These are phyloP conservation scores for Annulohypoxylon moriforme DNA, from an alignment of 495 filamentous ascomycete genomes.

Conservation along the genomic window DNA sequence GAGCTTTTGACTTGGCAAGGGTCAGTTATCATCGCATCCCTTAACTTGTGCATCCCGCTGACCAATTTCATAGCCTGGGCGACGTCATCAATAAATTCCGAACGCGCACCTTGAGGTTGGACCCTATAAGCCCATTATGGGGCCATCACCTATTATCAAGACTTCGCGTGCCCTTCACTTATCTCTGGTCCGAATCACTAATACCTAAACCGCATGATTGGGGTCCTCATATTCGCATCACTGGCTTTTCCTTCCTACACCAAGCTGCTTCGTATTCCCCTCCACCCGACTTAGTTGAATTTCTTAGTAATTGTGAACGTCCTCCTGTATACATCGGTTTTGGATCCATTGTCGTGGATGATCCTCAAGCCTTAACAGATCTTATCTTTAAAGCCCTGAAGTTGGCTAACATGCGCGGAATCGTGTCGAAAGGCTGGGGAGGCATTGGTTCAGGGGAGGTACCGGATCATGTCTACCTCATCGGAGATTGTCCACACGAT, in stretches of 20 bases:
- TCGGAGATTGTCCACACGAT: conserved; percentile 64
- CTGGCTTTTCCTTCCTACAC: conserved; percentile 70
- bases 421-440: conserved; percentile 74
- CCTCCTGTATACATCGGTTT: conserved; percentile 75
- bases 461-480: conserved; percentile 62
- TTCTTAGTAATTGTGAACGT: conserved; percentile 62
- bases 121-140: conserved; percentile 69
- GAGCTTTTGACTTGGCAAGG: conserved; percentile 78
- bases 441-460: conserved; percentile 59
- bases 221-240: conserved; percentile 67
- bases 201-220: conserved; percentile 73
- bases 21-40: conserved; percentile 43
- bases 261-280: conserved; percentile 64
- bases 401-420: conserved; percentile 62
- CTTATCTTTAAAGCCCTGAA: conserved; percentile 67
- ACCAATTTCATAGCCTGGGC: conserved; percentile 58
- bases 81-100: conserved; percentile 71
- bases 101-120: conserved; percentile 64
- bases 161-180: conserved; percentile 66
- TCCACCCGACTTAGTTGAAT: conserved; percentile 60
- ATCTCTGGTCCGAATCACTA: conserved; percentile 72
- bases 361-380: conserved; percentile 64
- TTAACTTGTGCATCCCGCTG: background rate
- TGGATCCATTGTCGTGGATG: conserved; percentile 73
- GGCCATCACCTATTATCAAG: conserved; percentile 52